phyloP scores from a whole-genome alignment of 305 asterid genomes.

The Solanum hybrid region DNA sequence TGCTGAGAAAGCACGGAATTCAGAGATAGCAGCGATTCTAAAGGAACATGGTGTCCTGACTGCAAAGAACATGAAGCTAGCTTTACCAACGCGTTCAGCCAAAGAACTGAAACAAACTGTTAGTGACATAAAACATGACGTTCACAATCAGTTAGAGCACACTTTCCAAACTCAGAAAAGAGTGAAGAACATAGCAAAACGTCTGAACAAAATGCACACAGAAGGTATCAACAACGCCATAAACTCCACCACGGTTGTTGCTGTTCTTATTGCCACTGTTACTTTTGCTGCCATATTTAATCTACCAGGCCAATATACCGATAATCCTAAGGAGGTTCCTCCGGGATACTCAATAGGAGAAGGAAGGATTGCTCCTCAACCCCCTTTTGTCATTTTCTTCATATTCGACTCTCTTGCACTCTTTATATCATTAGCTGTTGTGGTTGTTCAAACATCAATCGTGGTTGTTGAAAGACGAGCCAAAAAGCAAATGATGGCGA shows the following conservation, averaged over 20 bases:
- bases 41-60: slow-evolving; percentile 39
- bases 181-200: slow-evolving; percentile 51
- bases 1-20: slow-evolving; percentile 43
- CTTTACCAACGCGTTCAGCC: slow-evolving; percentile 27
- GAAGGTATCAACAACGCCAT: slow-evolving; percentile 81
- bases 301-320: slow-evolving; percentile 65
- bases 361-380: slow-evolving; percentile 44
- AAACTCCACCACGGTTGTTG: slow-evolving; percentile 72
- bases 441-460: slow-evolving; percentile 61
- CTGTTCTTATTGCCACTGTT: slow-evolving; percentile 75
- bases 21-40: slow-evolving; percentile 31
- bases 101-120: slow-evolving; percentile 65
- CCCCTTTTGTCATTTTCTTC: slow-evolving; percentile 46
- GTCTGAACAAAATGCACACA: slow-evolving; percentile 63
- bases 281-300: slow-evolving; percentile 75
- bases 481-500: slow-evolving; percentile 57
- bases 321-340: slow-evolving; percentile 22
- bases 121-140: slow-evolving; percentile 75
- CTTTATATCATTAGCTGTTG: slow-evolving; percentile 77
- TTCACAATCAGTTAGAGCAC: slow-evolving; percentile 66
- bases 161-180: slow-evolving; percentile 51
- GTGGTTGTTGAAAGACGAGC: slow-evolving; percentile 63
- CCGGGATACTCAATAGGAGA: slow-evolving; percentile 42
- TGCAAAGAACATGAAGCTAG: slow-evolving; percentile 32
- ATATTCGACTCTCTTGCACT: slow-evolving; percentile 64